Conservation (phyloP, 202 grass and related monocot species). For the Carex arenaria region DNA sequence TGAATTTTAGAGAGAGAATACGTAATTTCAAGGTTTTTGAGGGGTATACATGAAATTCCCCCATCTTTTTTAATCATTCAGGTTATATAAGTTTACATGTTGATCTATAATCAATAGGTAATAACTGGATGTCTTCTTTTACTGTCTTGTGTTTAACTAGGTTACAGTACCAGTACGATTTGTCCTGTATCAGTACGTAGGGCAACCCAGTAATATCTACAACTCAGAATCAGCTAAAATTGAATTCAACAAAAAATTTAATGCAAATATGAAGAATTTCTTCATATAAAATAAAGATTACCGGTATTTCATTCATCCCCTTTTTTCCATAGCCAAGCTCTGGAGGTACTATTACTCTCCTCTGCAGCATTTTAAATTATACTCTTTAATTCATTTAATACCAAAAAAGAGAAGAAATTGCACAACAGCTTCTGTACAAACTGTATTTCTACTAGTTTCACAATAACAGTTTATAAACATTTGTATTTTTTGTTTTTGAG, state of each 20-base stretch:
- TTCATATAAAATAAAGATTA: slow-evolving; percentile 25
- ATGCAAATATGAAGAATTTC: not conserved
- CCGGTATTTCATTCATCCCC: slow-evolving; percentile 73
- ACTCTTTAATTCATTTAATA: not conserved
- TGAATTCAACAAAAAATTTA: not conserved
- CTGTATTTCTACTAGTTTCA: not conserved
- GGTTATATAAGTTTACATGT: not conserved
- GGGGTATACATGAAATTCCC: too few species aligned
- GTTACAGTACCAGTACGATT: not conserved
- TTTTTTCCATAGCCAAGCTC: slow-evolving; percentile 73
- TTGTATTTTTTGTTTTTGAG: too few species aligned
- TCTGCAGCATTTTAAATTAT: slow-evolving; percentile 36
- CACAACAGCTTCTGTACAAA: not conserved
- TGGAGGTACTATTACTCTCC: slow-evolving; percentile 71
- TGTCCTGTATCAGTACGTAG: not conserved
- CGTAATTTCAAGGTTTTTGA: too few species aligned
- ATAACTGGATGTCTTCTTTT: not conserved
- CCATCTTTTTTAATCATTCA: not conserved
- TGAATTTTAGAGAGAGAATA: too few species aligned
- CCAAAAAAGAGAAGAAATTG: not conserved
- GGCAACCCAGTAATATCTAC: not conserved
- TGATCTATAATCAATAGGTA: not conserved
- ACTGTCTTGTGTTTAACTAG: not conserved
- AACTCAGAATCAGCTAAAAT: not conserved
- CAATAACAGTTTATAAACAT: not conserved